Evolutionary conservation across 139 green algal species (phyloP).

Genomic region (Micractinium sp.): DNA sequence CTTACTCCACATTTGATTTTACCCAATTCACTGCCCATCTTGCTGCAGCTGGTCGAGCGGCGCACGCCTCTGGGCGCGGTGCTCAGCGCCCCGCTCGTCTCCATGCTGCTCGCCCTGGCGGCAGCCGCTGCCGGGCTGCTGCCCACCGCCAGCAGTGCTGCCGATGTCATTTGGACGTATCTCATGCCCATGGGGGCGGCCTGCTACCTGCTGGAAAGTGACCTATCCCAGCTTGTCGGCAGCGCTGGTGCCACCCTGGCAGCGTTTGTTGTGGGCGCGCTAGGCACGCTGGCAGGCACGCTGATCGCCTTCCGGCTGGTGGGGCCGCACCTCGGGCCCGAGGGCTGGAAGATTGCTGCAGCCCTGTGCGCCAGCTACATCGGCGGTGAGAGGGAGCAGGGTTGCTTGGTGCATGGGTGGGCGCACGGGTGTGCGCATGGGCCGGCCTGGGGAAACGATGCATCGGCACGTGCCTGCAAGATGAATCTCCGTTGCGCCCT

Average conservation of each 20-base stretch:
- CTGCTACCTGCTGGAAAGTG: constrained; percentile 72
- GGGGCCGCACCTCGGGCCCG: constrained; percentile 43
- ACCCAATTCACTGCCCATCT: neutral
- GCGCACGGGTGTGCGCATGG: neutral
- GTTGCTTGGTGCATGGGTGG: neutral
- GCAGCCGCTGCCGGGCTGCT: constrained; percentile 42
- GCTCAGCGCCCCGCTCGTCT: constrained; percentile 56
- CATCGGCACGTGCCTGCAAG: no score
- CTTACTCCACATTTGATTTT: no score
- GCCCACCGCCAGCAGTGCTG: constrained; percentile 40
- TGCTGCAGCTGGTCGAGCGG: constrained; percentile 42
- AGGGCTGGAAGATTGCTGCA: constrained; percentile 63
- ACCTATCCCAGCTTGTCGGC: constrained; percentile 56
- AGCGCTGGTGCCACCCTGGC: constrained; percentile 51
- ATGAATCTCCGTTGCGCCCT: no score
- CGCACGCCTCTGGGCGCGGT: constrained; percentile 40
- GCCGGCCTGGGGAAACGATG: no score
- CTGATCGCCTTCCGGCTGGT: constrained; percentile 59
- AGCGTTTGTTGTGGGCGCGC: constrained; percentile 66
- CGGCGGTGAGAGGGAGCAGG: constrained; percentile 37
- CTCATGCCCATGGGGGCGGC: constrained; percentile 74
- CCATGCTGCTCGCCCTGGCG: constrained; percentile 46
- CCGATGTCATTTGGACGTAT: constrained; percentile 62
- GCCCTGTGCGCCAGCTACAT: constrained; percentile 84
- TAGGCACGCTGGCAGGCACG: constrained; percentile 65